A percentile compares a stretch with the other conserved stretches of the same genome.
Evolutionary conservation across 306 rosid genomes (phyloP).

Genomic region (Rubus idaeus): DNA sequence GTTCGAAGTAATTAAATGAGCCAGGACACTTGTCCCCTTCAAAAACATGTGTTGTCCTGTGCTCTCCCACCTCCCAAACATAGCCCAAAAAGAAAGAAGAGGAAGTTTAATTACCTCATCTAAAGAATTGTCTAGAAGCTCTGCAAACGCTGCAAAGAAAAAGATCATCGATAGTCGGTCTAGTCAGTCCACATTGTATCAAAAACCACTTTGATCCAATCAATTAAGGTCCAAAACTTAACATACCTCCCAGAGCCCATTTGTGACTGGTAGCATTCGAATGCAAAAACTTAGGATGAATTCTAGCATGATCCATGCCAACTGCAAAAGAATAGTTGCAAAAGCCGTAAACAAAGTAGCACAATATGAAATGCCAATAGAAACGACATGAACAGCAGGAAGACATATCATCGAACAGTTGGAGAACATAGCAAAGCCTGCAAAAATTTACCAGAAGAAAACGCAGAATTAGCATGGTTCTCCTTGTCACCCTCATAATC

Average conservation of each 20-base stretch:
- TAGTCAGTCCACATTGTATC: neutral
- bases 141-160: constrained; percentile 79
- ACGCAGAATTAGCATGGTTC: constrained; percentile 16
- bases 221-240: neutral
- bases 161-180: neutral
- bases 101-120: constrained; percentile 62
- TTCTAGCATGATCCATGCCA: constrained; percentile 92
- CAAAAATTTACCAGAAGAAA: constrained; percentile 43
- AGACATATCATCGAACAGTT: neutral
- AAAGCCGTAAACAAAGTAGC: neutral
- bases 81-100: neutral
- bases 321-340: constrained; percentile 39
- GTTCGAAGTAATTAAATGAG: neutral
- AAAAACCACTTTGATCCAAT: neutral
- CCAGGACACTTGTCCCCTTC: neutral
- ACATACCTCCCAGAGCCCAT: constrained; percentile 96
- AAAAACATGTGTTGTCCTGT: neutral
- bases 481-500: constrained; percentile 57
- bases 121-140: constrained; percentile 85
- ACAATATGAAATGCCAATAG: no score
- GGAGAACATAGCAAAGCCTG: neutral
- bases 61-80: neutral
- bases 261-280: constrained; percentile 98
- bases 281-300: constrained; percentile 93
- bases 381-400: neutral